These are phyloP conservation scores for grape (Vitis vinifera) DNA, from an alignment of 164 flowering plant species.

Conservation along the genomic window DNA sequence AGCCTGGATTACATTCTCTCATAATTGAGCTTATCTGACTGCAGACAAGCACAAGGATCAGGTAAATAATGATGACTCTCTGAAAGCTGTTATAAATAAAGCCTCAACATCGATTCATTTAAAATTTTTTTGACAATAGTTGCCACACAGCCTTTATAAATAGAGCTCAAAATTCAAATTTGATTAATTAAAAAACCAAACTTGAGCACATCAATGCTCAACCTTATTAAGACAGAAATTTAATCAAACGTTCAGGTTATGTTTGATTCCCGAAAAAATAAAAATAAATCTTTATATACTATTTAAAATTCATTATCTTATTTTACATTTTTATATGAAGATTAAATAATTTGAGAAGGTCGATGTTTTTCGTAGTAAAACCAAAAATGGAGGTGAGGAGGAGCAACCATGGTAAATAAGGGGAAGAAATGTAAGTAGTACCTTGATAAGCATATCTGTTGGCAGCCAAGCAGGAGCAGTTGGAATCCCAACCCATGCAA, in stretches of 20 bases:
- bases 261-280: not conserved
- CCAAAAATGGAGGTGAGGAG: too few species aligned
- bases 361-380: too few species aligned
- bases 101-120: not conserved
- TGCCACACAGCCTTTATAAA: not conserved
- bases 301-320: too few species aligned
- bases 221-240: not conserved
- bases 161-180: not conserved
- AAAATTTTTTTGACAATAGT: not conserved
- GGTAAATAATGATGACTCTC: not conserved
- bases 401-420: too few species aligned
- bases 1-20: slow-evolving; percentile 42
- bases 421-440: slow-evolving; percentile 14
- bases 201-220: not conserved
- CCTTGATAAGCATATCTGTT: slow-evolving; percentile 91
- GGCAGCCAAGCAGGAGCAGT: slow-evolving; percentile 99
- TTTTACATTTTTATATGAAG: too few species aligned
- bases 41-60: slow-evolving; percentile 18
- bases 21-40: slow-evolving; percentile 61
- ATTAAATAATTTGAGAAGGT: too few species aligned
- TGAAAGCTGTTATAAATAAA: not conserved
- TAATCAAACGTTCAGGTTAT: not conserved
- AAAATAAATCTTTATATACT: too few species aligned
- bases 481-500: slow-evolving; percentile 92
- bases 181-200: not conserved